These are phyloP conservation scores for Candida sp. DNA, from an alignment of 1,139 yeast genomes.

Conservation along the genomic window DNA sequence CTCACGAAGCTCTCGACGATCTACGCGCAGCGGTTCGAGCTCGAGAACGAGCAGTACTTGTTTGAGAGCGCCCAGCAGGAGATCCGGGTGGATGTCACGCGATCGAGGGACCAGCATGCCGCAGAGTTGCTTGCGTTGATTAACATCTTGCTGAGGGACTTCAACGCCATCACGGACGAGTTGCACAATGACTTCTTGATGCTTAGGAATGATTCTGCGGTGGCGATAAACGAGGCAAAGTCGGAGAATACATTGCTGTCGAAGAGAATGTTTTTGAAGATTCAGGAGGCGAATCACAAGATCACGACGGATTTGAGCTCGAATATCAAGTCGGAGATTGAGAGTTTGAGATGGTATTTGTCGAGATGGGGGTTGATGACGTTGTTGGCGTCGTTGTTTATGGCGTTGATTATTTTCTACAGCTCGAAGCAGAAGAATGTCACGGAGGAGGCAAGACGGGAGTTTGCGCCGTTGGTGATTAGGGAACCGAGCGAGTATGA, in stretches of 20 bases:
- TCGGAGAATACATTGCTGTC: slow-evolving; percentile 84
- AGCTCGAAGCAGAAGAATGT: slow-evolving; percentile 32
- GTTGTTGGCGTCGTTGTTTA: slow-evolving; percentile 47
- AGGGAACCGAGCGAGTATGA: slow-evolving; percentile 54
- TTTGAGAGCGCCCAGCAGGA: slow-evolving; percentile 96
- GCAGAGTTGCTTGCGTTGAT: slow-evolving; percentile 71
- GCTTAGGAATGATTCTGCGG: slow-evolving; percentile 76
- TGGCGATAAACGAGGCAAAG: slow-evolving; percentile 85
- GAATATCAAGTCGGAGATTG: slow-evolving; percentile 85
- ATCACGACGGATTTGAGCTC: slow-evolving; percentile 84
- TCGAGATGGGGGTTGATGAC: slow-evolving; percentile 85
- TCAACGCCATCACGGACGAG: slow-evolving; percentile 77
- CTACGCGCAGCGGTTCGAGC: slow-evolving; percentile 68
- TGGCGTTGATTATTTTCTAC: slow-evolving; percentile 48
- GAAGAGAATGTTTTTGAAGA: slow-evolving; percentile 66
- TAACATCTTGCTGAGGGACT: slow-evolving; percentile 72
- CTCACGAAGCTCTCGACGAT: slow-evolving; percentile 60
- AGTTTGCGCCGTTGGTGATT: slow-evolving; percentile 49
- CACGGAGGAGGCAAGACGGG: slow-evolving; percentile 30
- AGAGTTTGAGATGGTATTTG: slow-evolving; percentile 90
- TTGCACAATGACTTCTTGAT: slow-evolving; percentile 71
- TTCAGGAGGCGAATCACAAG: slow-evolving; percentile 86
- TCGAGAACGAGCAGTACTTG: slow-evolving; percentile 85
- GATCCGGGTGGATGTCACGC: slow-evolving; percentile 76
- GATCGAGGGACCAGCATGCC: slow-evolving; percentile 72